Base-by-base conservation (phyloP, 768 basidiomycete species). In the Lactarius deliciosus region DNA sequence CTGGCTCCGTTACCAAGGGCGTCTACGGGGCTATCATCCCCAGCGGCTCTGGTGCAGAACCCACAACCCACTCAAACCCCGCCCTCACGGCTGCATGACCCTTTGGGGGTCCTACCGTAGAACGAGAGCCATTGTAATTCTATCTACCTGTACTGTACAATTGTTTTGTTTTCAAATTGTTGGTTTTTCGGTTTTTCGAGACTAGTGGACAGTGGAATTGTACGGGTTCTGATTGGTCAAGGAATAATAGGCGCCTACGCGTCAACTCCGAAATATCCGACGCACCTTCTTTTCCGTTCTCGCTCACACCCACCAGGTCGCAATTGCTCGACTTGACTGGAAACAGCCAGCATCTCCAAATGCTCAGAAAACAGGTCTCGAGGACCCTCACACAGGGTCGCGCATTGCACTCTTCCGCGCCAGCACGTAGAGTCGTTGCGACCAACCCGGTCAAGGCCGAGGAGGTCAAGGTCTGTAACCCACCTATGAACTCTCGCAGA, bases 391-490 rank as follows among this genome's bases (percentile, higher is more conserved):
- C 76, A 56, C 79, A 78, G 40, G 83, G 41, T 30, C 70, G 89
- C 69, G 78, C 86, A 5, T 93, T 94, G 77, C 85, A 87, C 73
- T 80, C 86, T 1, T 86, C 93, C 2, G 76, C 85, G 9, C 78
- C 85, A 50, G 83, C 81, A 28, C 78, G 81, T 68, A 85, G 81
- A 74, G 81, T 92, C 70, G 85, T 86, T 65, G 86, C 86, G 47
- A 87, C 89, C 57, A 88, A 84, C 73, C 89, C 91, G 30, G 83
- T 87, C 70, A 91, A 87, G 76, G 93, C 92, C 18, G 83, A 92
- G 78, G 88, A 93, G 77, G 92, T 88, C 76, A 83, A 88, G 82
- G 92, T 93, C 75, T 18, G 77, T 67, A 54, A 30, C 50, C 45
- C 41, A 34, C 61, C 61, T 64, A 59, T 60, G 60, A 61, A 62